These are phyloP conservation scores for Agapanthus africanus DNA, from an alignment of 106 monocot genomes.

Conservation along the genomic window DNA sequence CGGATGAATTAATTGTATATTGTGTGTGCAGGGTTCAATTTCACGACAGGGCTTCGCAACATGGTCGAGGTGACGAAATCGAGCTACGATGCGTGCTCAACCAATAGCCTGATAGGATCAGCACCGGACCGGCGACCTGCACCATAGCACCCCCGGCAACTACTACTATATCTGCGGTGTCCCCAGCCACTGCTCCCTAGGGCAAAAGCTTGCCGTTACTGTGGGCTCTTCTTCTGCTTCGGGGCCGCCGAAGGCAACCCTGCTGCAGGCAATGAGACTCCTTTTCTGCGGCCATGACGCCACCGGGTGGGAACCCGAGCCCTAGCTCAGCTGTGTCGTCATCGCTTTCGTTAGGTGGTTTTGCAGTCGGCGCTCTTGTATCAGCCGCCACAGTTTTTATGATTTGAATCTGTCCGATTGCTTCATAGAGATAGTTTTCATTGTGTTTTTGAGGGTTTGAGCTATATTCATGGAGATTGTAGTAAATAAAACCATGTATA, in stretches of 20 bases:
- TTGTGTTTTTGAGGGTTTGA: not conserved
- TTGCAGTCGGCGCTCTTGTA: not conserved
- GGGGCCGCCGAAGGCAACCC: not conserved
- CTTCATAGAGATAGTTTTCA: not conserved
- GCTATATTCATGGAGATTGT: not conserved
- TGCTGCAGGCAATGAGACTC: not conserved
- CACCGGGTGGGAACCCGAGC: not conserved
- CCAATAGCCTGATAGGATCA: slow-evolving; percentile 7
- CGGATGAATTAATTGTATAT: not conserved
- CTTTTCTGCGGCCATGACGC: no score
- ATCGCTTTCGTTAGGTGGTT: not conserved
- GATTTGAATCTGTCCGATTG: not conserved
- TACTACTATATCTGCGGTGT: slow-evolving; percentile 40
- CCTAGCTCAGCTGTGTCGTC: not conserved
- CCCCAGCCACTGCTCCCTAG: slow-evolving; percentile 23
- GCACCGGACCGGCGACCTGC: slow-evolving; percentile 18
- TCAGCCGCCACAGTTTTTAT: not conserved
- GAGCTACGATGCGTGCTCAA: slow-evolving; percentile 20
- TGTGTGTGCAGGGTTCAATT: slow-evolving; percentile 23
- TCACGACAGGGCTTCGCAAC: slow-evolving; percentile 14
- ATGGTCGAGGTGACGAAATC: slow-evolving; percentile 23
- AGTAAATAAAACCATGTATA: no score
- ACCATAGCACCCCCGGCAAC: slow-evolving; percentile 11
- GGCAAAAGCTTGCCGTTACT: slow-evolving; percentile 22
- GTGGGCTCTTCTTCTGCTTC: not conserved